Base-by-base conservation (phyloP, 495 filamentous ascomycete genomes). In the Pyrenula aspistea region DNA sequence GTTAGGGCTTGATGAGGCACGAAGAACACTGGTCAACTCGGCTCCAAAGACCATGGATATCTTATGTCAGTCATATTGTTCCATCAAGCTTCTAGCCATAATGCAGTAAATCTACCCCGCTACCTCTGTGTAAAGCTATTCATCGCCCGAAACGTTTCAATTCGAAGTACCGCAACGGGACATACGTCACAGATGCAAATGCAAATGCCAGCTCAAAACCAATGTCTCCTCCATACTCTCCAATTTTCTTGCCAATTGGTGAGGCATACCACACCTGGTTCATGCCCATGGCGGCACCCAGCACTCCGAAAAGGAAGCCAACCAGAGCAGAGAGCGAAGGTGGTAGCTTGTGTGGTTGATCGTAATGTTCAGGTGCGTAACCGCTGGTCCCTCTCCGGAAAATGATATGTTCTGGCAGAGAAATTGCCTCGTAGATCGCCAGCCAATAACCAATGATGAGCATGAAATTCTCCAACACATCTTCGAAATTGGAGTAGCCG, bases 391-490 rank as follows among this genome's bases (percentile, higher is more conserved):
- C 81, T 36, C 81, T 78, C 63, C 81, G 82, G 77, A 87, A 91
- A 67, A 91, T 55, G 66, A 89, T 85, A 72, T 94, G 88, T 58
- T 94, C 89, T 8, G 77, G 70, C 24, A 91, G 65, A 2, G 82
- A 71, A 61, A 94, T 81, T 55, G 80, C 85, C 57, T 83, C 78
- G 72, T 92, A 94, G 61, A 93, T 90, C 42, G 87, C 82, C 2
- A 91, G 76, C 88, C 88, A 94, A 73, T 93, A 92, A 22, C 82
- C 84, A 57, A 88, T 88, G 58, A 88, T 67, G 61, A 87, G 71
- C 80, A 93, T 86, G 70, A 94, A 89, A 66, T 88, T 88, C 61
- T 84, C 79, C 25, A 93, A 76, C 51, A 88, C 82, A 23, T 64
- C 64, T 60, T 84, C 81, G 68, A 92, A 93, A 60, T 85, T 76